phyloP scores from a whole-genome alignment of 2,329 filamentous ascomycete genomes.

The Fusarium tanahbumbuense region DNA sequence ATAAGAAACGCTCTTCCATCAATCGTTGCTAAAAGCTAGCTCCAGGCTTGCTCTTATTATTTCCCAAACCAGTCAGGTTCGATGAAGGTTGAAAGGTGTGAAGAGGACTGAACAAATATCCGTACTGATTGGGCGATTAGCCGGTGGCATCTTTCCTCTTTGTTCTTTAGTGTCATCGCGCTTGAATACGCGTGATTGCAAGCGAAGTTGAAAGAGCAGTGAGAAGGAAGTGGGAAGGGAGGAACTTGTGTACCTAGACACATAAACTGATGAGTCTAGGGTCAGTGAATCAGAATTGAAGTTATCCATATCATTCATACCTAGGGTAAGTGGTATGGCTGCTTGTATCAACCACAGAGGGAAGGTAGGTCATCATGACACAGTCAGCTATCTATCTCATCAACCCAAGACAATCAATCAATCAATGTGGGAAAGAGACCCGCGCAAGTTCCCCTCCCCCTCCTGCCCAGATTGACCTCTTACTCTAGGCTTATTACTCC shows the following conservation, averaged over 20 bases:
- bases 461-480: neutral
- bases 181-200: slow-evolving; percentile 13
- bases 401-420: slow-evolving; percentile 3
- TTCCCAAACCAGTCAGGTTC: slow-evolving; percentile 14
- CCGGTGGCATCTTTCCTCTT: slow-evolving; percentile 11
- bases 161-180: slow-evolving; percentile 1
- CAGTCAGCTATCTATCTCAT: neutral
- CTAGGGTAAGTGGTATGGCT: neutral
- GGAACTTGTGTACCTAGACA: neutral
- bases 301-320: neutral
- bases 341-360: neutral
- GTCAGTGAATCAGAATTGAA: neutral
- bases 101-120: neutral
- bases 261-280: neutral
- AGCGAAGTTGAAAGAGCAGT: slow-evolving; percentile 3
- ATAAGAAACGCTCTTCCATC: slow-evolving; percentile 3
- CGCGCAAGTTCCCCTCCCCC: slow-evolving; percentile 16
- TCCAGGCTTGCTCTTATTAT: slow-evolving; percentile 1
- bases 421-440: neutral
- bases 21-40: slow-evolving; percentile 6
- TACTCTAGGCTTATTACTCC: slow-evolving; percentile 2
- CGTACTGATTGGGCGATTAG: slow-evolving; percentile 15
- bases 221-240: neutral
- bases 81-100: neutral
- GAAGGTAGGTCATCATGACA: neutral